A percentile compares a stretch with the other conserved stretches of the same genome.
These are phyloP conservation scores for Colletotrichum tanaceti DNA, from an alignment of 2,329 filamentous ascomycete species.

Conservation along the genomic window DNA sequence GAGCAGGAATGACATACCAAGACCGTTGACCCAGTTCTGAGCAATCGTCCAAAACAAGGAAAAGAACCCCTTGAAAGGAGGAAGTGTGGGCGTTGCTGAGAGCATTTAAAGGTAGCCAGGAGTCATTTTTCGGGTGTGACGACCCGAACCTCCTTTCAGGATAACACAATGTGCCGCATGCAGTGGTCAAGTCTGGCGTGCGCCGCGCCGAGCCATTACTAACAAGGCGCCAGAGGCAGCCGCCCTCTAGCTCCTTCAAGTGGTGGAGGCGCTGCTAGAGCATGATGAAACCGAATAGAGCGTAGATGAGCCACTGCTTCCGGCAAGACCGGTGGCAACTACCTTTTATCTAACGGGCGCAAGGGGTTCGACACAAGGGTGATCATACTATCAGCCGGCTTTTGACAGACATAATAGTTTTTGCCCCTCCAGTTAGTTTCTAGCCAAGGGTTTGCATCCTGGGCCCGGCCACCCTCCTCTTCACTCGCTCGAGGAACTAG, in stretches of 20 bases:
- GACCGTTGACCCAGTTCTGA: conserved; percentile 10
- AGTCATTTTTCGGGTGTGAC: conserved; percentile 9
- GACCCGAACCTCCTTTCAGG: conserved; percentile 7
- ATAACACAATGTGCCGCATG: conserved; percentile 22
- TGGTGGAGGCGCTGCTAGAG: conserved; percentile 17
- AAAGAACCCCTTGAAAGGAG: not conserved
- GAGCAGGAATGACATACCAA: not conserved
- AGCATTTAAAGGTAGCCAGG: not conserved
- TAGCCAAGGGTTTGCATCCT: no score
- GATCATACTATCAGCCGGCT: conserved; percentile 7
- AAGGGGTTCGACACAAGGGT: not conserved
- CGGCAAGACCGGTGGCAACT: conserved; percentile 15
- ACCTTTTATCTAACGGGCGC: not conserved
- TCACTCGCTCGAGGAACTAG: not conserved
- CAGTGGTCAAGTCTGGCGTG: conserved; percentile 20
- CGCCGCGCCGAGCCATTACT: conserved; percentile 7
- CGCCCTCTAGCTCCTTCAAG: conserved; percentile 1
- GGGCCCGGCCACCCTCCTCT: conserved; percentile 1
- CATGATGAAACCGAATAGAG: conserved; percentile 16
- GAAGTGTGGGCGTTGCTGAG: not conserved
- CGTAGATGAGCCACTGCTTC: conserved; percentile 21
- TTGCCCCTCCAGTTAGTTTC: conserved; percentile 5
- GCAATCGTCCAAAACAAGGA: conserved; percentile 1
- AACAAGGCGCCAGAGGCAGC: not conserved
- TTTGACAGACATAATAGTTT: conserved; percentile 4